Evolutionary conservation across 768 basidiomycete genomes (phyloP).

Genomic region (Lactifluus volemus): DNA sequence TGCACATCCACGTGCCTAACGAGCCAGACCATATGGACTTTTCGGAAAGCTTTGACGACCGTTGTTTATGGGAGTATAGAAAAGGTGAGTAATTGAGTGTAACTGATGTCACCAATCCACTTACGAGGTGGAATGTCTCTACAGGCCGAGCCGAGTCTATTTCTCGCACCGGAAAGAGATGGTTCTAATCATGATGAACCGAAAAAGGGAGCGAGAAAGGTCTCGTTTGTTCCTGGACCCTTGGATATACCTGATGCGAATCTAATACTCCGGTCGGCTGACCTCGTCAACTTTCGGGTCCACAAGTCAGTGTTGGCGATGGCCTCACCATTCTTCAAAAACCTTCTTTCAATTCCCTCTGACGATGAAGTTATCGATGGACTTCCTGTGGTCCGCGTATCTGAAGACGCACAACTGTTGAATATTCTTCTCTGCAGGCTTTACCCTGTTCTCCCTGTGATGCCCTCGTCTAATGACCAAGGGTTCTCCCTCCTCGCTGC

Average conservation of each 20-base stretch:
- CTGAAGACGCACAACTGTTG: not conserved
- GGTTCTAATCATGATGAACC: not conserved
- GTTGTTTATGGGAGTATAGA: not conserved
- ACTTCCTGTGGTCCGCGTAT: not conserved
- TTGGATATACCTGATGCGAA: not conserved
- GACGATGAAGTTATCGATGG: not conserved
- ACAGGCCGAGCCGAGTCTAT: not conserved
- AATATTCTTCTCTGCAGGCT: not conserved
- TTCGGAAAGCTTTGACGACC: not conserved
- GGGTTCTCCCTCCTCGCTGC: slow-evolving; percentile 11
- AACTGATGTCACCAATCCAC: no score
- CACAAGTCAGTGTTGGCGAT: slow-evolving; percentile 1
- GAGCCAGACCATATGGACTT: not conserved
- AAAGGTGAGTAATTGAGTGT: not conserved
- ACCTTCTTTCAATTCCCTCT: not conserved
- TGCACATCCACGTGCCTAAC: not conserved
- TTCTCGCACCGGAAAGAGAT: not conserved
- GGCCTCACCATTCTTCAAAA: slow-evolving; percentile 6
- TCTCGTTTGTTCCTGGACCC: no score
- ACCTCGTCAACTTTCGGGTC: not conserved
- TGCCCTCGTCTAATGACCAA: not conserved
- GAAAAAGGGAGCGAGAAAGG: not conserved
- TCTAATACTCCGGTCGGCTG: not conserved
- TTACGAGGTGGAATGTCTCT: not conserved
- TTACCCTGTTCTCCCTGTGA: not conserved